Evolutionary conservation across 306 rosid genomes (phyloP), one percentile per base, ranked within the genome.

Genomic region (Casuarina glauca): DNA sequence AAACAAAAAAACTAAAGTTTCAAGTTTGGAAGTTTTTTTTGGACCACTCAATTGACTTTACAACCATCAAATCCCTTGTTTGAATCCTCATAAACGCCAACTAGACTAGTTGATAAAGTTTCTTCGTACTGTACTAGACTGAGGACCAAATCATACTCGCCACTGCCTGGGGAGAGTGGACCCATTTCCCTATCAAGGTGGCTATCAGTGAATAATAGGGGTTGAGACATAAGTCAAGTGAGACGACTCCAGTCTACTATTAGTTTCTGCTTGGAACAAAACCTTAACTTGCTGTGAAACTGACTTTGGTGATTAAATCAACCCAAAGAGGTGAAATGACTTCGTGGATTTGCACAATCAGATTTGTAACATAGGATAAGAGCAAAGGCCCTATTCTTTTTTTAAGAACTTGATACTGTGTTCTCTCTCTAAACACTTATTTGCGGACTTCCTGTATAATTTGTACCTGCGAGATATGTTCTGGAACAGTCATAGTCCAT

Each of bases 401-500:
- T 6, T 16, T 16, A 66, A 16, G 50, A 66, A 66, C 17, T 41
- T 17, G 9, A 17, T 41, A 66, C 46, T 41, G 50, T 42, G 50
- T 42, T n/a, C 71, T n/a, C 20, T 66, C 26, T 66, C 32, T 7
- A 17, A 66, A 12, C 44, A 12, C 9, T 12, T 32, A 10, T 6
- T 62, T 5, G 17, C 9, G 69, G 43, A 17, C 44, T 39, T 48
- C 48, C 12, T 70, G 38, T 12, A 68, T 61, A 74, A 68, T 70
- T 74, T 64, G 73, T 86, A 92, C 98, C 93, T 88, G 95, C 44
- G 88, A 84, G 78, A 94, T 83, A 57, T 88, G 78, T 83, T 94
- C 98, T 51, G 98, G 98, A 78, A 90, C 87, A 69, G 84, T 86
- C 97, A 94, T 92, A 46, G 87, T 88, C 98, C 98, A 94, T 74